Base-by-base conservation (phyloP, 257 asterid species). In the Nicotiana noctiflora region DNA sequence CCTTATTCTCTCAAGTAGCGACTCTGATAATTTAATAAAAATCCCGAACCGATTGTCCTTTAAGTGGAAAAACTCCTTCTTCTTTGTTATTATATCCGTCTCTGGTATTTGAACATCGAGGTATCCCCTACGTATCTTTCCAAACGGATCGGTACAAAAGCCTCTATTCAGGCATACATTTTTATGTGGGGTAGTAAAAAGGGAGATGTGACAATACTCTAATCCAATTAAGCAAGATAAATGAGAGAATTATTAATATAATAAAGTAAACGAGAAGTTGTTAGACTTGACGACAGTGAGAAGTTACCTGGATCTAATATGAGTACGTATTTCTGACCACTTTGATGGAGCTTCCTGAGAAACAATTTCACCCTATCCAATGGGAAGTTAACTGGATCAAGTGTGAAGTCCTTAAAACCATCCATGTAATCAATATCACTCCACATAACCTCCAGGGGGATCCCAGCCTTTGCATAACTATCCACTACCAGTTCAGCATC, bases 401-500 rank as follows among this genome's bases (percentile, higher is more conserved):
- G 79, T 23, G 85, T 81, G 63, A 84, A 84, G 63, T 84, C 87
- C 75, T 84, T 81, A 44, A 60, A 84, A 56, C 81, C 85, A 62
- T 84, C 87, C 87, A 84, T 84, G 62, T 84, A 78, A 64, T 84
- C 85, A 34, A 84, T 84, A 62, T 84, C 87, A 13, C 79, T 84
- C 87, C 87, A 84, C 64, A 84, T 77, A 81, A 81, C 85, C 46
- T 84, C 87, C 15, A 81, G 70, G 40, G 85, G 87, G 62, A 84
- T 81, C 11, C 75, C 64, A 62, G 81, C 79, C 72, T 81, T 64
- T 31, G 87, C 85, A 78, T 84, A 84, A 34, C 56, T 15, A 40
- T 31, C 67, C n/a, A 84, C 83, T 23, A 84, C 85, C n/a, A 21
- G 18, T 55, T 78, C 83, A 74, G 81, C 32, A 34, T 77, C 85